Base-by-base conservation (phyloP, 164 flowering plant genomes). In the Sextonia rubra region DNA sequence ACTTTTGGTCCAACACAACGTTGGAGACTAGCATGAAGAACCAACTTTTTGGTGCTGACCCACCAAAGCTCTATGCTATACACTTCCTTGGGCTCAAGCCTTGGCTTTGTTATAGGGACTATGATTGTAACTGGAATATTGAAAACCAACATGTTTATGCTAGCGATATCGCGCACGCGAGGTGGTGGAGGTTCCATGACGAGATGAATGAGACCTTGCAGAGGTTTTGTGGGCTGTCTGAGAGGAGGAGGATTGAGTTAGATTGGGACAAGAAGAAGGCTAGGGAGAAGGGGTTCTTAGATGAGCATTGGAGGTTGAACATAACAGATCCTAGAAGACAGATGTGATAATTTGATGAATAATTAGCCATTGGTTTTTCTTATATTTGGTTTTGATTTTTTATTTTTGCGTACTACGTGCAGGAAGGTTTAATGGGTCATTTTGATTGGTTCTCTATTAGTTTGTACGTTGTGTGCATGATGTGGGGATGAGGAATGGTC, bases 61-160 rank as follows among this genome's bases (percentile, higher is more conserved):
- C 98, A 8, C 90, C 97, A 1, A 78, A 88, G 69, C 77, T 93
- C 4, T 93, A 91, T 58, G 76, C 95, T 2, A 84, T 96, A 0
- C 99, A 96, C 75, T 96, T 85, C 60, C 56, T 96, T 47, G 99
- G 99, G n/a, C 62, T 86, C 68, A 96, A 96, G 85, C 99, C 98
- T 0, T 93, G 99, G 99, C 64, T 74, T 12, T 93, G 99, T 66
- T 96, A 96, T 64, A 84, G 97, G 68, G 98, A 96, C 76, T 93
- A 93, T 27, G 99, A 96, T 62, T 96, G 99, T 62, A 96, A 96
- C 63, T 96, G 97, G 97, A 83, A 93, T 60, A 73, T 84, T 0
- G 77, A 25, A 2, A 82, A 88, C 3, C 94, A 90, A 47, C 81
- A 69, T 0, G 93, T 92, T 4, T 93, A 88, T 75, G 98, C 99